Conservation (phyloP, 441 rosid genomes). For the Gossypium gossypioides region DNA sequence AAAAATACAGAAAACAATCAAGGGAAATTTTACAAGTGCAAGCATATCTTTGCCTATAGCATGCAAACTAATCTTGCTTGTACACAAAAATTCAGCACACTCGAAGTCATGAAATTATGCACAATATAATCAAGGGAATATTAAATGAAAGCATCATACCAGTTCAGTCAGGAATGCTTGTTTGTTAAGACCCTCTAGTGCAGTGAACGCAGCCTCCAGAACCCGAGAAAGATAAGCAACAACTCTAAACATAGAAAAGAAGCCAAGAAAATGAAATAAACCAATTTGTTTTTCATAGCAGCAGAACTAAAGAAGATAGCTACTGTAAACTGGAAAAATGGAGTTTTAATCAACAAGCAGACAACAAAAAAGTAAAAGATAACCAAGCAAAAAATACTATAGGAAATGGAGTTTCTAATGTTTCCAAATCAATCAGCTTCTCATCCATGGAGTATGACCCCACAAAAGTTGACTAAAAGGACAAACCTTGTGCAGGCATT, state of each 20-base stretch:
- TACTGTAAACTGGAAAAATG: not conserved
- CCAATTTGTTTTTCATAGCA: not conserved
- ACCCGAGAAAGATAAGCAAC: slow-evolving; percentile 98
- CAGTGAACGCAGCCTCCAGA: slow-evolving; percentile 93
- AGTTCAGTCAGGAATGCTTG: slow-evolving; percentile 92
- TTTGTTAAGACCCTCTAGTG: slow-evolving; percentile 92
- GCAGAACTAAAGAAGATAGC: not conserved
- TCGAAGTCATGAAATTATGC: not conserved
- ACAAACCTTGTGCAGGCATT: slow-evolving; percentile 87
- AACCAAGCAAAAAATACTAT: not conserved
- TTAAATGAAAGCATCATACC: slow-evolving; percentile 37
- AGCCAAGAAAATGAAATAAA: not conserved
- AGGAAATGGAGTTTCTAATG: not conserved
- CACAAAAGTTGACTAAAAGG: slow-evolving; percentile 7
- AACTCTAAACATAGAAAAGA: slow-evolving; percentile 42
- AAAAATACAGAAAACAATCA: not conserved
- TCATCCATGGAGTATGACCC: slow-evolving; percentile 9
- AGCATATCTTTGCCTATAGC: not conserved
- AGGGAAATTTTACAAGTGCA: not conserved
- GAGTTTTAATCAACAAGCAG: not conserved
- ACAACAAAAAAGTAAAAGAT: slow-evolving; percentile 2
- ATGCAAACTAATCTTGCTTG: not conserved
- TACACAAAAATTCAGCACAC: not conserved
- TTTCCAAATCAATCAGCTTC: slow-evolving; percentile 5
- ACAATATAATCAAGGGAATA: slow-evolving; percentile 1